A percentile compares a stretch with the other conserved stretches of the same genome.
Conservation (phyloP, 169 alveolate genomes). For the Plasmodium knowlesi region DNA sequence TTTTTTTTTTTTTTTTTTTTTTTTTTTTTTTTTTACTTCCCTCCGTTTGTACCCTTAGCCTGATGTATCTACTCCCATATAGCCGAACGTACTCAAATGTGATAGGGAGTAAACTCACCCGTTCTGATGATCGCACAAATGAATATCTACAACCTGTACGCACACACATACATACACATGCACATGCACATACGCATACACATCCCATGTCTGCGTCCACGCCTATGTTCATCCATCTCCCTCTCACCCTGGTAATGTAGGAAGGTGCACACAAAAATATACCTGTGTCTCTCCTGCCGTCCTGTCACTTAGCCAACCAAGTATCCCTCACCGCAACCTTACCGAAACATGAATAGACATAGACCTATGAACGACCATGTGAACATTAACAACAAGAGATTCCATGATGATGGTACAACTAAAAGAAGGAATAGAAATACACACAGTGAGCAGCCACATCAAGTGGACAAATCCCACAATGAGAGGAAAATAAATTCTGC, state of each 20-base stretch:
- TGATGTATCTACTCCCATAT: neutral
- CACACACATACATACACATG: neutral
- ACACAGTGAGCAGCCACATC: neutral
- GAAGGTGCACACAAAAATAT: neutral
- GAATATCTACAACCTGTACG: neutral
- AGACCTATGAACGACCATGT: conserved; percentile 1
- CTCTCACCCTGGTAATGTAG: neutral
- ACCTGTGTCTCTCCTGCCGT: no score
- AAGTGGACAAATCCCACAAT: neutral
- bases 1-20: neutral
- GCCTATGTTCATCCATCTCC: neutral
- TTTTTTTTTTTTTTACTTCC: neutral
- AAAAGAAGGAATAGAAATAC: neutral
- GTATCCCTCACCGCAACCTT: neutral
- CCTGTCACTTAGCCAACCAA: neutral
- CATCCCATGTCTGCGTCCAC: neutral
- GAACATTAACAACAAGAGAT: neutral
- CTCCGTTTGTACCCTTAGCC: neutral
- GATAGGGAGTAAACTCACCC: neutral
- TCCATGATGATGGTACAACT: neutral
- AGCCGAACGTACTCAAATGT: neutral
- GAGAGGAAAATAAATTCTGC: neutral
- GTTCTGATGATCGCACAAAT: neutral
- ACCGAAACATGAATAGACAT: conserved; percentile 22
- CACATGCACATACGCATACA: neutral